Evolutionary conservation across 1,284 basidiomycete species (phyloP), one percentile per base, ranked within the genome.

Genomic region (Cystobasidium slooffiae): DNA sequence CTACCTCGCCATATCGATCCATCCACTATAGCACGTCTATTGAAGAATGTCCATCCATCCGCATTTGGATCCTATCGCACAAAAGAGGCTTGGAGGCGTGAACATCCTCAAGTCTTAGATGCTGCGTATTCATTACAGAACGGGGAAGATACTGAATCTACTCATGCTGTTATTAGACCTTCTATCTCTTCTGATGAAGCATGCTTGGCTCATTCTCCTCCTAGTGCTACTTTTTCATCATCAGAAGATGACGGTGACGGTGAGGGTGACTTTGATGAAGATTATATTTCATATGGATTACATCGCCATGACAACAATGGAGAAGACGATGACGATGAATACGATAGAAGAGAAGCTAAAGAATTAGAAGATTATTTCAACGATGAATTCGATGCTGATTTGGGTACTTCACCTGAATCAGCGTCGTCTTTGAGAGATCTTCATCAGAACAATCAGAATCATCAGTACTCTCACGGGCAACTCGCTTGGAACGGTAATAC

Each of bases 71-170:
- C 62, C 16, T 73, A 65, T 43, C 37, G 53, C n/a, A 73, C 70
- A 16, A 73, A 73, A 59, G 70, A 73, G 20, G 62, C 63, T 3
- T 73, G 70, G 70, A 65, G 70, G 70, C 56, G 49, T 18, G 70
- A 73, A 44, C 49, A 73, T 59, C 62, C 62, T 47, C 52, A 73
- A 31, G 62, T 73, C 1, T 22, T 59, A 41, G 58, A 59, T 39
- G 58, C 52, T 4, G 52, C 52, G 1, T 39, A 66, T 16, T 39
- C 22, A 41, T 14, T 58, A 10, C 20, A 73, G 24, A 41, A 66
- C 37, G 49, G 22, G 12, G 51, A 66, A 37, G 55, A 53, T 53
- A 52, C 41, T 22, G 47, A 39, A n/a, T 41, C 69, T 18, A 43
- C 56, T 18, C 53, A 52, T 18, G 68, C 68, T 12, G 56, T 59